phyloP scores from a whole-genome alignment of 495 filamentous ascomycete genomes.

The Cairneyella variabilis region DNA sequence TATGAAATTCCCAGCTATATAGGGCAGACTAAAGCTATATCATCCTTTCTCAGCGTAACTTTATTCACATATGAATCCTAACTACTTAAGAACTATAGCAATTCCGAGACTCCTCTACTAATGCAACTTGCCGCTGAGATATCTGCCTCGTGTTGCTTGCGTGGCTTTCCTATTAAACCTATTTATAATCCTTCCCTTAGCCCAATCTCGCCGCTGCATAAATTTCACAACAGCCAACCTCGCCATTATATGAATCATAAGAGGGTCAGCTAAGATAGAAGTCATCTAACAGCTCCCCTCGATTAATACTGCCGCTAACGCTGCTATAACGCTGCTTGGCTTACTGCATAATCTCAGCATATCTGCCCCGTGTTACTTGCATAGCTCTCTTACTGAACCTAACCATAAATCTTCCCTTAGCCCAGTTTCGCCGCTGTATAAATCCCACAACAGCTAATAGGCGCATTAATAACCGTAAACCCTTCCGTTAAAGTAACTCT shows the following conservation, averaged over 20 bases:
- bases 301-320: too few relatives aligned
- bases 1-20: conserved; percentile 15
- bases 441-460: conserved; percentile 15
- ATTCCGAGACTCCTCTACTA: conserved; percentile 1
- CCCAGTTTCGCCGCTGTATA: conserved; percentile 10
- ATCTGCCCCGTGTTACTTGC: conserved; percentile 17
- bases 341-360: conserved; percentile 12
- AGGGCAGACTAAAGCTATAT: conserved; percentile 11
- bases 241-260: conserved; percentile 4
- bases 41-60: conserved; percentile 17
- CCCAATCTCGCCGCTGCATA: conserved; percentile 9
- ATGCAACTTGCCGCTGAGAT: conserved; percentile 13
- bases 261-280: conserved; percentile 1
- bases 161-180: conserved; percentile 14
- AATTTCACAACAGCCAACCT: conserved; percentile 13
- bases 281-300: too few relatives aligned
- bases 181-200: conserved; percentile 7
- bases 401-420: conserved; percentile 7
- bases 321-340: conserved; percentile 10
- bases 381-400: conserved; percentile 14
- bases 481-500: conserved; percentile 14
- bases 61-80: conserved; percentile 6
- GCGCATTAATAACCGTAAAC: conserved; percentile 4
- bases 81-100: not conserved
- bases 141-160: conserved; percentile 18